Base-by-base conservation (phyloP, 148 eudicot genomes). In the Fagopyrum esculentum region DNA sequence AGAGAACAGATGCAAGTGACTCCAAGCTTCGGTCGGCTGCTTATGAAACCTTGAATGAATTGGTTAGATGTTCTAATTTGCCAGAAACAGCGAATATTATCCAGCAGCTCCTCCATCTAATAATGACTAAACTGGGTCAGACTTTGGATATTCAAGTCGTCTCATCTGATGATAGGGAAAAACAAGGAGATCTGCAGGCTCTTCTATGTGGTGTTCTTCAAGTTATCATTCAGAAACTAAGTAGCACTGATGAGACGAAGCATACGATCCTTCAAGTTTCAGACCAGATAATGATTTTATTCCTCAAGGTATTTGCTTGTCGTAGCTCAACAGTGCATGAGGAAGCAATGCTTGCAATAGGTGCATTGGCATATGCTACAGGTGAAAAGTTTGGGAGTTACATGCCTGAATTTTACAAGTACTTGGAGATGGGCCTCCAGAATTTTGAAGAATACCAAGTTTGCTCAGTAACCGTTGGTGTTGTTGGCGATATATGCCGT, bases 371-470 rank as follows among this genome's bases (percentile, higher is more conserved):
- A 35, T 90, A 90, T 80, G 89, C 87, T 8, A 85, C 86, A 59
- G 95, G 95, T 55, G 78, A 84, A 0, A 87, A 80, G 30, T 90
- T 90, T 81, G 87, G 63, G 9, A 88, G 86, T 69, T 88, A 90
- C 69, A 90, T 90, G 95, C 78, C 84, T 13, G 86, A 90, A 57
- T 86, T 90, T 69, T 88, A 83, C 90, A 88, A 86, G 84, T 86
- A 88, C 78, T 73, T 90, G 76, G 91, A 86, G 59, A 90, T 83
- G 91, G 95, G 95, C 49, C 75, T 88, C 75, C 88, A 86, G 80
- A 88, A 90, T 81, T 86, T 86, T 68, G 90, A 88, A 81, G 95
- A 90, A n/a, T 90, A 88, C 79, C 91, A 90, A 76, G 95, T 90
- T 44, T 90, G 91, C 82, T 78, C 89, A 45, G 84, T 90, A 73